Conservation (phyloP, 352 stramenopile genomes). For the Phytopythium mirpurense region DNA sequence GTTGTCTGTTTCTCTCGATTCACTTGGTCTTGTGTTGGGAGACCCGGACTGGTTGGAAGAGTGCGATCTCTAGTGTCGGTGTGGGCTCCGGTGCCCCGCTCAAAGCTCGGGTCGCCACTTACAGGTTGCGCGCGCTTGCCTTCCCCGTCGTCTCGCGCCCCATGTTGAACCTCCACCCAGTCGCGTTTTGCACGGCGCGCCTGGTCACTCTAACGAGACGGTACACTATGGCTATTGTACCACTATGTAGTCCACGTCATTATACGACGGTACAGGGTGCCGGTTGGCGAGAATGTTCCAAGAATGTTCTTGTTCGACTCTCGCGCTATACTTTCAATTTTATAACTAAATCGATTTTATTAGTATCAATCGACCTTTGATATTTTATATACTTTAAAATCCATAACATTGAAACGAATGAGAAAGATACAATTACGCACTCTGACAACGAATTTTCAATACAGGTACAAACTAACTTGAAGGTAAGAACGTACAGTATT, state of each 20-base stretch:
- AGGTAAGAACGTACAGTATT: too few relatives aligned
- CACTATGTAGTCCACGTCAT: neutral
- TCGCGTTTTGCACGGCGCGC: neutral
- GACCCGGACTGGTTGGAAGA: neutral
- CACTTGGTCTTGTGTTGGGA: neutral
- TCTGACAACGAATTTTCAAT: too few relatives aligned
- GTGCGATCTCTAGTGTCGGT: too few relatives aligned
- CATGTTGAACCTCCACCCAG: neutral
- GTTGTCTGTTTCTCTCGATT: neutral
- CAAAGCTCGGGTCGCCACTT: neutral
- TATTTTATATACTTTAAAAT: too few relatives aligned
- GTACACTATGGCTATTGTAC: neutral
- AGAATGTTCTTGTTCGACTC: too few relatives aligned
- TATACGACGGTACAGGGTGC: neutral
- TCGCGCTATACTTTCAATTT: too few relatives aligned
- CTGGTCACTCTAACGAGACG: neutral
- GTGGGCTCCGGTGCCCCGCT: neutral
- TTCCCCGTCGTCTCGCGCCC: neutral
- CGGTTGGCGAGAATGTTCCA: too few relatives aligned
- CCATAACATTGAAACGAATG: too few relatives aligned
- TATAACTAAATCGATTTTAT: too few relatives aligned
- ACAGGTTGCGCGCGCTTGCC: constrained; percentile 3
- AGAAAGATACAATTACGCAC: too few relatives aligned
- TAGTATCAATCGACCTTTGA: too few relatives aligned
- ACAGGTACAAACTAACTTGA: too few relatives aligned